These are phyloP conservation scores for Crithidia fasciculata DNA, from an alignment of 208 protist genomes.

Conservation along the genomic window DNA sequence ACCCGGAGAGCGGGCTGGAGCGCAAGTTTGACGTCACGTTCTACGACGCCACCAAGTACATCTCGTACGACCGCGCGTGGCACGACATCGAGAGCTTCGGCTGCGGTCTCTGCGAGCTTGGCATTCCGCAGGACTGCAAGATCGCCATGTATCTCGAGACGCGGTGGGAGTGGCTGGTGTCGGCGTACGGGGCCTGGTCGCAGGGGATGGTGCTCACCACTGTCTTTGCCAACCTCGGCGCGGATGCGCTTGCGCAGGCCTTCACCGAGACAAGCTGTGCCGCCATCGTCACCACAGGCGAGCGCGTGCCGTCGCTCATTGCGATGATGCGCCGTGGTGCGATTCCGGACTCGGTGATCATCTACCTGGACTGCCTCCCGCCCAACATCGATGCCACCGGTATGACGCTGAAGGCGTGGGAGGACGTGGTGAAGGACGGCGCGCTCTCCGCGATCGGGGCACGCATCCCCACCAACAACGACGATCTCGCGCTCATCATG, in stretches of 20 bases:
- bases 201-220: conserved; percentile 74
- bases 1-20: conserved; percentile 36
- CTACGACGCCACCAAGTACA: conserved; percentile 45
- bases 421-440: conserved; percentile 65
- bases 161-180: conserved; percentile 89
- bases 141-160: conserved; percentile 87
- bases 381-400: conserved; percentile 25
- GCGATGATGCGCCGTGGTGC: conserved; percentile 5
- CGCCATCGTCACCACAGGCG: conserved; percentile 81
- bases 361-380: conserved; percentile 78
- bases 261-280: conserved; percentile 71
- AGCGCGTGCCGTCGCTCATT: conserved; percentile 54
- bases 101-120: conserved; percentile 62
- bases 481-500: conserved; percentile 51
- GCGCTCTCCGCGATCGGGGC: conserved; percentile 18
- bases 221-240: conserved; percentile 88
- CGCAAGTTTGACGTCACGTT: conserved; percentile 52
- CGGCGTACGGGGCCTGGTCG: conserved; percentile 72
- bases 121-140: conserved; percentile 35
- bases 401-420: conserved; percentile 44
- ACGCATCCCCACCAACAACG: conserved; percentile 26
- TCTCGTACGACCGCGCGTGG: conserved; percentile 71
- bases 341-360: conserved; percentile 29
- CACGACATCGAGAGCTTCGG: conserved; percentile 56
- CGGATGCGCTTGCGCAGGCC: conserved; percentile 81